Base-by-base conservation (phyloP, 2,329 filamentous ascomycete genomes). In the Dryadomyces quercivorus region DNA sequence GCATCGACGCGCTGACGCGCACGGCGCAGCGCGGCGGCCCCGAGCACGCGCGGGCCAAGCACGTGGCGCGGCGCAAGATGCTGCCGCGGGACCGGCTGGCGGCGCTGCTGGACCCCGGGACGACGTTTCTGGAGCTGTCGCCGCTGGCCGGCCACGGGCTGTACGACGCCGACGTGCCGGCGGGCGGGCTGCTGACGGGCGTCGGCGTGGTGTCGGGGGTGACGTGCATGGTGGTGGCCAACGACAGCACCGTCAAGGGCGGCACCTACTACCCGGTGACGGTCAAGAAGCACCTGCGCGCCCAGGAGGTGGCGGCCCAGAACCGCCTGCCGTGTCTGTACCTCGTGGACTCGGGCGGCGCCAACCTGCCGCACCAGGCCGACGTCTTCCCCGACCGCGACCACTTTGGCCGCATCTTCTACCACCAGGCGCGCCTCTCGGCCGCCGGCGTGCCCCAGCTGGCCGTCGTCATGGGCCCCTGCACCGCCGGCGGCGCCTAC, bases 261-360 rank as follows among this genome's bases (percentile, higher is more conserved):
- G 92, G 92, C 22, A 95, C 92, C 1, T 98, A 98, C 71, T 97
- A 92, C 66, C 92, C 92, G 1, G 89, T 97, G 62, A 98, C 92
- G 0, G 88, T 97, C 56, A 96, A 96, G 75, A 98, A 98, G 75
- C 93, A 97, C 69, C 75, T 97, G 16, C 82, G 92, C 58, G 92
- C 92, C 5, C 93, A 98, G 69, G 84, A 86, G 31, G 86, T 97
- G 59, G 92, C 92, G 0, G 81, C 88, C 60, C 88, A 97, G 67
- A 97, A 97, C 69, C 84, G 78, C 47, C 68, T 84, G 44, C 81
- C 81, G 81, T 97, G 92, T 69, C 88, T 98, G 66, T 98, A 97
- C 70, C 78, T 98, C 22, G 93, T 97, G 55, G 92, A 98, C 67
- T 95, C 90, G 5, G 92, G 93, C 49, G 92, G 92, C 59, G 93